Evolutionary conservation across 169 alveolate genomes (phyloP).

Genomic region (Plasmodium falciparum): DNA sequence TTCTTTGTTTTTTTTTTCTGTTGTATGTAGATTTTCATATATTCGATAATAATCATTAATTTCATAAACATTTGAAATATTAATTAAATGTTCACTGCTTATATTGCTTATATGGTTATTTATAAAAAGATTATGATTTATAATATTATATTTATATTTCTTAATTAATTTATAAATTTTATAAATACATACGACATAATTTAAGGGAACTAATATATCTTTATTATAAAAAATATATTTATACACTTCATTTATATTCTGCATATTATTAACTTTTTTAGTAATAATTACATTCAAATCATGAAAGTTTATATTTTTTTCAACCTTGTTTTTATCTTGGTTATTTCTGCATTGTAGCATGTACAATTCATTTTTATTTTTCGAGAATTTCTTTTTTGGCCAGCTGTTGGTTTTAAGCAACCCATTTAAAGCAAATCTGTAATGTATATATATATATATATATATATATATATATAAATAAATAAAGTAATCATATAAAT

Average conservation of each 20-base stretch:
- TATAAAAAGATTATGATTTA: conserved; percentile 17
- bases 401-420: conserved; percentile 40
- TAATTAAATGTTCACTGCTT: conserved; percentile 27
- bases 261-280: conserved; percentile 45
- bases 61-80: conserved; percentile 15
- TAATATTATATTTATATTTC: conserved; percentile 36
- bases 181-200: conserved; percentile 67
- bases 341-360: conserved; percentile 14
- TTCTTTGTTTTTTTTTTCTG: not conserved
- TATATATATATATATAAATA: not conserved
- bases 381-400: conserved; percentile 70
- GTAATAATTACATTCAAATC: conserved; percentile 51
- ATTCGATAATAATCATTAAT: conserved; percentile 21
- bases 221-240: conserved; percentile 66
- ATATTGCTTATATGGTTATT: conserved; percentile 22
- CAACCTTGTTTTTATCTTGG: not conserved
- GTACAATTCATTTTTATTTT: conserved; percentile 64
- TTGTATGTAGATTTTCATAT: conserved; percentile 3
- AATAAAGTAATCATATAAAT: not conserved
- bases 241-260: conserved; percentile 67
- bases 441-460: not conserved
- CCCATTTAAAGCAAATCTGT: conserved; percentile 49
- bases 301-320: conserved; percentile 40
- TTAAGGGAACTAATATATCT: conserved; percentile 65
- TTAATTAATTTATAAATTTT: conserved; percentile 54